phyloP scores from a whole-genome alignment of 257 asterid genomes.

The Solanum sitiens region DNA sequence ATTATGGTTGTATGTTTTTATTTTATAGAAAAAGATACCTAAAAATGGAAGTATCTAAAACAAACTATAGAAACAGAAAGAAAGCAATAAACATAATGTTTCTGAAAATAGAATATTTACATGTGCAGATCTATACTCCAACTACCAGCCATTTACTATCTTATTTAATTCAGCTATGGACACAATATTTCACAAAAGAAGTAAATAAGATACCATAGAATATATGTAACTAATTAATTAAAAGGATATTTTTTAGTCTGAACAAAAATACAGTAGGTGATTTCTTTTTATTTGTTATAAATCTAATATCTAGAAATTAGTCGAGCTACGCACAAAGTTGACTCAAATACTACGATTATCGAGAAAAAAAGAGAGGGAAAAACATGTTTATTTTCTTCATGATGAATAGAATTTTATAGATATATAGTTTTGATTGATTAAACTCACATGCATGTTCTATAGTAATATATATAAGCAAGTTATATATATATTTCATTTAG shows the following conservation, averaged over 20 bases:
- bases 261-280: neutral
- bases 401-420: neutral
- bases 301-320: neutral
- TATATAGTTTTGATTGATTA: neutral
- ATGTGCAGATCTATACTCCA: neutral
- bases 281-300: neutral
- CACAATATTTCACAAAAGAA: neutral
- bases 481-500: neutral
- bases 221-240: neutral
- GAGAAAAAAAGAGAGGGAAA: neutral
- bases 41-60: neutral
- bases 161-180: neutral
- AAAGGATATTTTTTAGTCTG: fast-evolving
- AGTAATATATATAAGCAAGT: neutral
- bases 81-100: neutral
- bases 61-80: neutral
- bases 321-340: fast-evolving
- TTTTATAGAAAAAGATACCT: neutral
- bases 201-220: neutral
- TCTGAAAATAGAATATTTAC: neutral
- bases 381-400: neutral
- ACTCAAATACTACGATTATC: neutral
- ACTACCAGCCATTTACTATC: neutral
- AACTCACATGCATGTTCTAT: neutral
- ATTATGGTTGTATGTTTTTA: neutral